Evolutionary conservation across 352 stramenopile species (phyloP).

Genomic region (Pythium aquatile): DNA sequence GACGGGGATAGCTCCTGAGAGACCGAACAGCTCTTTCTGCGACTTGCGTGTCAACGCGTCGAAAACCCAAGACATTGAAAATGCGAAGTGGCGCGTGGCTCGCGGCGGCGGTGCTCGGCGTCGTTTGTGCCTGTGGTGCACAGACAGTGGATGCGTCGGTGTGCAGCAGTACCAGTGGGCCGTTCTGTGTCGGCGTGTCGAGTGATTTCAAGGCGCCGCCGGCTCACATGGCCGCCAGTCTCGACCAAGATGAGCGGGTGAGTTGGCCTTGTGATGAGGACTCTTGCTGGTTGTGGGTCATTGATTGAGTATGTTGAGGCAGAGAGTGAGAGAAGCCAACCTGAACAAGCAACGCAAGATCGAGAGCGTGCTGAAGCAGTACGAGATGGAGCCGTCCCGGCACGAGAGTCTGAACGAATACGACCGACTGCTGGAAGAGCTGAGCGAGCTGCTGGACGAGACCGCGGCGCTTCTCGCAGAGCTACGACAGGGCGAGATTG

Average conservation of each 20-base stretch:
- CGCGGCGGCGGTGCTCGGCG: conserved; percentile 9
- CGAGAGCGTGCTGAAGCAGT: conserved; percentile 65
- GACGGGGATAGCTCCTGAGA: conserved; percentile 1
- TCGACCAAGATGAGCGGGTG: conserved; percentile 46
- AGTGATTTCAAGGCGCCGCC: conserved; percentile 35
- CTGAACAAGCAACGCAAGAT: conserved; percentile 46
- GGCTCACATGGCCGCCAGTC: conserved; percentile 37
- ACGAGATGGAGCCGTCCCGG: conserved; percentile 44
- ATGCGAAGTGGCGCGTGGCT: conserved; percentile 4
- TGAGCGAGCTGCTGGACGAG: conserved; percentile 59
- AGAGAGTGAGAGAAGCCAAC: conserved; percentile 32
- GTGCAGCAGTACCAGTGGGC: conserved; percentile 74
- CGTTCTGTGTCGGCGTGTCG: conserved; percentile 42
- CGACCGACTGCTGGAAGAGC: conserved; percentile 41
- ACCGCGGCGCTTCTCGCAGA: conserved; percentile 35
- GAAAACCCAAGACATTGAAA: background rate
- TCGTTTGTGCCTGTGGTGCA: background rate
- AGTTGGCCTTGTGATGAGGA: background rate
- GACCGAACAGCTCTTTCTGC: background rate
- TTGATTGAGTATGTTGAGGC: background rate
- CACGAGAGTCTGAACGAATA: conserved; percentile 23
- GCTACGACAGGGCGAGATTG: conserved; percentile 32
- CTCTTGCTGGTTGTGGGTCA: background rate
- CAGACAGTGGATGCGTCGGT: background rate
- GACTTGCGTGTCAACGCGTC: conserved; percentile 16